Conservation (phyloP, 495 filamentous ascomycete genomes). For the Podospora australis region DNA sequence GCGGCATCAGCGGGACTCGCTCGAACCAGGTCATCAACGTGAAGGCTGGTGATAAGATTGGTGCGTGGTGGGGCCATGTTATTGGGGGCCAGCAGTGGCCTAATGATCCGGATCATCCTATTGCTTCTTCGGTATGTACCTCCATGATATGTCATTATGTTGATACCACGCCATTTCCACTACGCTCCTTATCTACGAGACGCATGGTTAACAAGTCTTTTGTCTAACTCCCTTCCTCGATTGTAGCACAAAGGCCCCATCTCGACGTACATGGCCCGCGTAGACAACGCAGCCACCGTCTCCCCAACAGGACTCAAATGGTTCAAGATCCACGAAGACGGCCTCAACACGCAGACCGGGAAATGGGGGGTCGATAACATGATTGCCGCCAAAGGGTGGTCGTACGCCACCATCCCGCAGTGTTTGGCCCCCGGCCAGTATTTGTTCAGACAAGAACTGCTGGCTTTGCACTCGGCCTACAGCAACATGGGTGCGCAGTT, state of each 20-base stretch:
- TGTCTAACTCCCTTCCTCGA: too few relatives aligned
- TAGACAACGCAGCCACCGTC: conserved; percentile 41
- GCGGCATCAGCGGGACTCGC: conserved; percentile 34
- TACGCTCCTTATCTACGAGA: too few relatives aligned
- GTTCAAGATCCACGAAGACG: conserved; percentile 48
- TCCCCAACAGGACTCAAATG: conserved; percentile 36
- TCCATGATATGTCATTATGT: too few relatives aligned
- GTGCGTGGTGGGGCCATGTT: conserved; percentile 47
- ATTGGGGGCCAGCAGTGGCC: conserved; percentile 45
- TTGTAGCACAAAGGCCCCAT: conserved; percentile 50
- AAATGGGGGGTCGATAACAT: conserved; percentile 52
- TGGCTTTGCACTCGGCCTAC: conserved; percentile 46
- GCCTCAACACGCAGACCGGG: conserved; percentile 37
- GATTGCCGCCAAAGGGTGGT: conserved; percentile 41
- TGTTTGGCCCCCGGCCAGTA: conserved; percentile 48
- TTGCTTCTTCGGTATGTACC: conserved; percentile 46
- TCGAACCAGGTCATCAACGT: conserved; percentile 43
- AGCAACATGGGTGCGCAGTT: conserved; percentile 45
- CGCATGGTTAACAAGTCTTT: too few relatives aligned
- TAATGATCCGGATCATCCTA: conserved; percentile 48
- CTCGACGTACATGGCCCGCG: conserved; percentile 49
- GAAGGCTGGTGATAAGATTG: conserved; percentile 36
- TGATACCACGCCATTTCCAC: too few relatives aligned
- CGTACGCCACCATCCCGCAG: conserved; percentile 39
- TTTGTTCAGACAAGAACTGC: conserved; percentile 47